Evolutionary conservation across 2,329 filamentous ascomycete genomes (phyloP), one percentile per base, ranked within the genome.

Genomic region (Aciculosporium take): DNA sequence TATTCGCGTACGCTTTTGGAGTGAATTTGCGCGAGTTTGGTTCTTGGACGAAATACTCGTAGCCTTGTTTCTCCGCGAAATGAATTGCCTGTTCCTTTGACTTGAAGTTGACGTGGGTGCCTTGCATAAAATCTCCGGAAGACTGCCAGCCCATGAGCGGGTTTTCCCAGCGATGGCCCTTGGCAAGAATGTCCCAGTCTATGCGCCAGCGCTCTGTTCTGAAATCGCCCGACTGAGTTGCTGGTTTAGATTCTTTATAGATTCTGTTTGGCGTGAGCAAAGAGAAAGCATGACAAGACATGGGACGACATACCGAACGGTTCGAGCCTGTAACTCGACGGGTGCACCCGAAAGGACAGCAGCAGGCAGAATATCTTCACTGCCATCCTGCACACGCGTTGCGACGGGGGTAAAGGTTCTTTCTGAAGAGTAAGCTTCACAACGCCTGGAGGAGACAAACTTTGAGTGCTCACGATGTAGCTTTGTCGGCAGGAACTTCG

Each of bases 91-190:
- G 89, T 60, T 96, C 87, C 71, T 94, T 96, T 54, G 71, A 74
- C 63, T 84, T 84, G 74, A 98, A 98, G 63, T 81, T 81, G 54
- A 98, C 65, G 59, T 87, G 76, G 37, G 87, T 94, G 56, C 87
- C 89, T 63, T 98, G 88, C 86, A 98, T 91, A 58, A 77, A 78
- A 63, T 98, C 91, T 42, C 74, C 89, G 15, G 87, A 93, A 20
- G 89, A 96, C 61, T 95, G 88, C 93, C 93, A 98, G 46, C 91
- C 91, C 77, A 98, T 98, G 60, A 98, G 66, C 36, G 83, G 85
- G 66, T 98, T 98, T 70, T 98, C 91, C 93, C 91, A 98, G 53
- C 91, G 77, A 65, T 95, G 85, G 46, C 91, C 91, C 68, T 93
- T 95, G 53, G 72, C 66, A 25, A 96, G 72, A 37, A 94, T 78